Evolutionary conservation across 2,329 filamentous ascomycete species (phyloP).

Genomic region (Paraphaeosphaeria minitans): DNA sequence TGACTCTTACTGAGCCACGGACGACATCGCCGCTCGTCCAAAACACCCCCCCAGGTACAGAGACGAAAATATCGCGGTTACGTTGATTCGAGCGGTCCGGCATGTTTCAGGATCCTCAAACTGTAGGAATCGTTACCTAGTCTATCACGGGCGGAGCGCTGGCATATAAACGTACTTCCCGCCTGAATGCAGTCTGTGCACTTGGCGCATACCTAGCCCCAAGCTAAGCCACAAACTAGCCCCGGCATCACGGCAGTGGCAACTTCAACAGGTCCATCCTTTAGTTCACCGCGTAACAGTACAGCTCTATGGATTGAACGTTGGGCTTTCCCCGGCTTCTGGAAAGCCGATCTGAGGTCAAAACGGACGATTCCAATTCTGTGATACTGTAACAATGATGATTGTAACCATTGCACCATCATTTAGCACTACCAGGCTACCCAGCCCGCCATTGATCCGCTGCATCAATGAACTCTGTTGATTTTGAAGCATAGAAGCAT

Average conservation of each 20-base stretch:
- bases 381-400: no score
- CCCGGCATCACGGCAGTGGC: background rate
- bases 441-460: no score
- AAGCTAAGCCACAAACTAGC: conserved; percentile 1
- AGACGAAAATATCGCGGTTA: conserved; percentile 2
- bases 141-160: no score
- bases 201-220: background rate
- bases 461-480: no score
- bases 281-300: background rate
- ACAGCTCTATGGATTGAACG: background rate
- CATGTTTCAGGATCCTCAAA: background rate
- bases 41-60: background rate
- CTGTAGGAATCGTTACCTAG: background rate
- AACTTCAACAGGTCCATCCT: background rate
- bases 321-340: background rate
- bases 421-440: no score
- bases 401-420: no score
- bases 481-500: no score
- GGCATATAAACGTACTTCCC: background rate
- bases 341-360: background rate
- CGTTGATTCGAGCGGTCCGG: conserved; percentile 2
- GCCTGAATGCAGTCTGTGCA: background rate
- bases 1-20: conserved; percentile 26
- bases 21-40: conserved; percentile 31
- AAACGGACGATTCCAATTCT: background rate